Base-by-base conservation (phyloP, 2,329 filamentous ascomycete species). In the Claviceps spartinae region DNA sequence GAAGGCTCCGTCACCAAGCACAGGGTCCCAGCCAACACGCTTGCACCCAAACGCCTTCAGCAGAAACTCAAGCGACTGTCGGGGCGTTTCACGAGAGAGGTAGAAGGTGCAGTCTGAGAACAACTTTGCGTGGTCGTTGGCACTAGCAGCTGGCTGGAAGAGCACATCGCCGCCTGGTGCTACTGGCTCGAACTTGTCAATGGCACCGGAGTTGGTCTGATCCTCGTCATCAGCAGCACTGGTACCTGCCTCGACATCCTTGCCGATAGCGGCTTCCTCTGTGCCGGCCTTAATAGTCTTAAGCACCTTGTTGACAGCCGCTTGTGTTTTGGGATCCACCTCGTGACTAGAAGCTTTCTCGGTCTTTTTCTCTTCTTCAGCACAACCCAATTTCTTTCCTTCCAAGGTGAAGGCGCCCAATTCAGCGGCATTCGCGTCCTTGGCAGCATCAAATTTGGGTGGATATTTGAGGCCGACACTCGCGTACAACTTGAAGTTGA, bases 401-500 rank as follows among this genome's bases (percentile, higher is more conserved):
- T 97, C 89, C 4, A 98, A 76, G 34, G 86, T 88, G 70, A 97
- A 95, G 26, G 93, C 93, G 24, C 83, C 87, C 46, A 98, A 76
- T 69, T 96, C 93, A 46, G 85, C 93, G 55, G 88, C 89, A 62
- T 86, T 80, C 65, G 95, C 89, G 63, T 97, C 93, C 70, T 87
- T 91, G 64, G 76, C 76, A 59, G 81, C 74, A 65, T 96, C 88
- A 62, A 97, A 97, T 69, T 89, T 95, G 55, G 93, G 93, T 18
- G 93, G 93, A 65, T 98, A 98, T 53, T 96, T 88, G 56, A 98
- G 73, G 8, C 93, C 93, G 57, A 95, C 75, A 0, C 87, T 83
- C 1, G 89, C 95, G 73, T 96, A 98, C 47, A 98, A 76, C 57
- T 88, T 78, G 76, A 89, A 98, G 76, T 98, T 96, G 70, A 97